These are phyloP conservation scores for Saturnispora gosingensis DNA, from an alignment of 805 yeast species.

Conservation along the genomic window DNA sequence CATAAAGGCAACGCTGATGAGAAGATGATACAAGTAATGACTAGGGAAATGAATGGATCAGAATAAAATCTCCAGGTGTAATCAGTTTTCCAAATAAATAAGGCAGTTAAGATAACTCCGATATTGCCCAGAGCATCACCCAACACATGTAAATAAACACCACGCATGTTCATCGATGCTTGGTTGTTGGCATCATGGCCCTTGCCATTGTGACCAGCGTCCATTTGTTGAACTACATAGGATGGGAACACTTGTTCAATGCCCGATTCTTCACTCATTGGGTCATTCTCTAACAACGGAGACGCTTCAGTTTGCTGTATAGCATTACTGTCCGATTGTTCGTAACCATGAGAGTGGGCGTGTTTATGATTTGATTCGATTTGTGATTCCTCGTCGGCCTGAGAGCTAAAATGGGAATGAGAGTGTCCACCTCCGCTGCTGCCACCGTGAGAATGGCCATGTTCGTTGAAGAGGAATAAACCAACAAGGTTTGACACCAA, in stretches of 20 bases:
- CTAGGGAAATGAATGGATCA: constrained; percentile 79
- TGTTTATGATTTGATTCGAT: constrained; percentile 4
- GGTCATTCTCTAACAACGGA: constrained; percentile 8
- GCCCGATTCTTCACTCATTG: constrained; percentile 17
- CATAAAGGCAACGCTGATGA: constrained; percentile 89
- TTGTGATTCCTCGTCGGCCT: constrained; percentile 9
- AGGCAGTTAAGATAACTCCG: constrained; percentile 84
- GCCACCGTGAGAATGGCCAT: constrained; percentile 50
- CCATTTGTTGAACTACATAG: constrained; percentile 20
- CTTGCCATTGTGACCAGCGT: constrained; percentile 3
- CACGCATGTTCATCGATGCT: constrained; percentile 91
- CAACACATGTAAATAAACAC: constrained; percentile 88
- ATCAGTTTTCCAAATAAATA: constrained; percentile 90
- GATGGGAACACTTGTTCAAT: constrained; percentile 23
- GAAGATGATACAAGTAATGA: constrained; percentile 82
- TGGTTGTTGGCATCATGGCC: constrained; percentile 14
- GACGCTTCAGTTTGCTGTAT: constrained; percentile 5
- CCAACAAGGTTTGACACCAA: constrained; percentile 77
- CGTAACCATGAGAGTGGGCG: constrained; percentile 1
- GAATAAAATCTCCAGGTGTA: constrained; percentile 78
- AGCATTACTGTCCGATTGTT: neutral
- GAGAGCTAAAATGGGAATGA: constrained; percentile 12
- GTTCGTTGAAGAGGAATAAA: constrained; percentile 80
- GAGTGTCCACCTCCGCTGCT: constrained; percentile 17
- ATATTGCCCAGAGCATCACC: constrained; percentile 96